phyloP scores from a whole-genome alignment of 768 basidiomycete species.

The Boletus huronensis region DNA sequence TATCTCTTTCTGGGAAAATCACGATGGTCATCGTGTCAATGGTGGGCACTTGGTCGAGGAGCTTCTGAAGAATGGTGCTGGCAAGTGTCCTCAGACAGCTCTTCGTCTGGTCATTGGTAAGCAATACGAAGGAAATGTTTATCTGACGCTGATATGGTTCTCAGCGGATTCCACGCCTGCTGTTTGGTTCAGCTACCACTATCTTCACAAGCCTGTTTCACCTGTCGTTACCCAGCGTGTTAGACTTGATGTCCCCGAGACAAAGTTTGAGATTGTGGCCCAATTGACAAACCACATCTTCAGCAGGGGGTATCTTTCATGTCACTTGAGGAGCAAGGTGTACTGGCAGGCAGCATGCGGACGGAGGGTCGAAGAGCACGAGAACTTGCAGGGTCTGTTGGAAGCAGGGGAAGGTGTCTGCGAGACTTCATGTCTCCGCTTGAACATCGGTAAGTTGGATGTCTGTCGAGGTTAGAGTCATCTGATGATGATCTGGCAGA shows the following conservation, averaged over 20 bases:
- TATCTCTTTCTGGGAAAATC: slow-evolving; percentile 43
- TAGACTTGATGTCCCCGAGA: slow-evolving; percentile 34
- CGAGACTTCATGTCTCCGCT: slow-evolving; percentile 17
- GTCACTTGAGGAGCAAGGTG: slow-evolving; percentile 36
- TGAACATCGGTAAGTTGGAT: slow-evolving; percentile 17
- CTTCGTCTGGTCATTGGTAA: slow-evolving; percentile 45
- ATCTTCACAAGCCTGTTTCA: slow-evolving; percentile 31
- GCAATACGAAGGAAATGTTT: slow-evolving; percentile 6
- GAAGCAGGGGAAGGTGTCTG: slow-evolving; percentile 13
- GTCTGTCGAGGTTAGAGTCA: neutral
- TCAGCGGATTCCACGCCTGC: slow-evolving; percentile 40
- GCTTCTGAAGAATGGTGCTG: slow-evolving; percentile 35
- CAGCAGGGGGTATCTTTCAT: slow-evolving; percentile 35
- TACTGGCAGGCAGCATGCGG: slow-evolving; percentile 42
- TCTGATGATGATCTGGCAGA: slow-evolving; percentile 7
- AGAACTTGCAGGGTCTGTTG: slow-evolving; percentile 23
- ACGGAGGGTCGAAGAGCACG: slow-evolving; percentile 28
- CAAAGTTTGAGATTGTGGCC: slow-evolving; percentile 39
- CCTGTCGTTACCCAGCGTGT: slow-evolving; percentile 42
- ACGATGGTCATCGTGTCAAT: slow-evolving; percentile 37
- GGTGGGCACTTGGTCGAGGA: slow-evolving; percentile 36
- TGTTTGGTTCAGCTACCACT: slow-evolving; percentile 46
- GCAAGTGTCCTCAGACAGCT: slow-evolving; percentile 42
- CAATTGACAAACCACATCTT: slow-evolving; percentile 50
- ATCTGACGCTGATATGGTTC: neutral